Base-by-base conservation (phyloP, 2,329 filamentous ascomycete genomes). In the Colletotrichum liaoningense region DNA sequence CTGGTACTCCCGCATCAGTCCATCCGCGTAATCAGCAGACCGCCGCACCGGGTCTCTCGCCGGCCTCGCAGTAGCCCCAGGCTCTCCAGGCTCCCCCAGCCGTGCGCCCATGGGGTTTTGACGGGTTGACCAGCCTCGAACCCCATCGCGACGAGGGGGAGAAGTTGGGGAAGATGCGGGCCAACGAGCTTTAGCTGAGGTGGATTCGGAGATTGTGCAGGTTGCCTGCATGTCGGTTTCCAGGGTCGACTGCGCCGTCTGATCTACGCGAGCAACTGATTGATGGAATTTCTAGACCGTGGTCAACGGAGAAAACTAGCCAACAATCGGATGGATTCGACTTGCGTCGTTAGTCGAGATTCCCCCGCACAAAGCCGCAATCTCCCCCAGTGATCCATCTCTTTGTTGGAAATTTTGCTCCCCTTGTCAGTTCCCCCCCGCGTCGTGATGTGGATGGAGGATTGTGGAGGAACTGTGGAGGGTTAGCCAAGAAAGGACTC, bases 181-280 rank as follows among this genome's bases (percentile, higher is more conserved):
- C 30, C 14, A 24, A 60, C 46, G 33, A 26, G 30, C 38, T 55
- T 28, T 14, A 65, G 70, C 60, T 35, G 55, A 70, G 42, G 66
- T 35, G 70, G 56, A 57, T 65, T 73, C 67, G 70, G 70, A 65
- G 70, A 73, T 70, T 73, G 70, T 73, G 60, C 60, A 64, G 55
- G 22, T 56, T 33, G 66, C 59, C 70, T 58, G 70, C 70, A 73
- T 65, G 58, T 62, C 8, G 60, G 35, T 22, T 56, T 33, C 60
- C 19, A 26, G 66, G 66, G 67, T 70, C 24, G 16, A 64, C 28
- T 22, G 67, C 55, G 49, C 60, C 26, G 33, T 69, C 19, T 57
- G 28, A 7, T 49, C 30, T 22, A 62, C 46, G 55, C 55, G 46
- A 46, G 46, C 26, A 4, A 24, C 1, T 73, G 70, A 73, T 73